These are phyloP conservation scores for Aspergillus proliferans DNA, from an alignment of 2,329 filamentous ascomycete species.

Conservation along the genomic window DNA sequence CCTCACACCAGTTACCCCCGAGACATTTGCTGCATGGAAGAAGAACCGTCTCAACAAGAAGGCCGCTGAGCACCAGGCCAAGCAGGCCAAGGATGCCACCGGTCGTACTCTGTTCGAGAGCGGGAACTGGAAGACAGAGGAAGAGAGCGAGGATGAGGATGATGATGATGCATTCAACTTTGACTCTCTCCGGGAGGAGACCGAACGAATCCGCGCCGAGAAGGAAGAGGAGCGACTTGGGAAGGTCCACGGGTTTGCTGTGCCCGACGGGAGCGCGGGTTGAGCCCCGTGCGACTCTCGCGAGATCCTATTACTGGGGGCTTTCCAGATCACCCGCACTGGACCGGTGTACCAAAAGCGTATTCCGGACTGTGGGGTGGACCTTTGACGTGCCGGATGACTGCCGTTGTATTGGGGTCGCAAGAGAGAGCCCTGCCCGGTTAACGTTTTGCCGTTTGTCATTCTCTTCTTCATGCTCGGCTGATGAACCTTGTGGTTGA, in stretches of 20 bases:
- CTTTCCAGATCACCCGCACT: slow-evolving; percentile 18
- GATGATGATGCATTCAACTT: slow-evolving; percentile 68
- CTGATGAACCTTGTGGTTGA: slow-evolving; percentile 4
- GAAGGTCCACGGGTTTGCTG: slow-evolving; percentile 23
- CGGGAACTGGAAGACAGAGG: slow-evolving; percentile 74
- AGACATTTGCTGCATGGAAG: slow-evolving; percentile 96
- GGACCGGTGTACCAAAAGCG: slow-evolving; percentile 13
- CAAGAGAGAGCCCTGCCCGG: slow-evolving; percentile 19
- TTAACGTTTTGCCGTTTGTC: slow-evolving; percentile 13
- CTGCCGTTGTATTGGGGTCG: slow-evolving; percentile 15
- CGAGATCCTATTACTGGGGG: slow-evolving; percentile 22
- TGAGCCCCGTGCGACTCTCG: slow-evolving; percentile 17
- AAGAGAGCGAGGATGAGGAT: slow-evolving; percentile 56
- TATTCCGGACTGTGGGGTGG: slow-evolving; percentile 16
- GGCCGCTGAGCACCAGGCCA: slow-evolving; percentile 83
- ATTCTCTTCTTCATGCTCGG: slow-evolving; percentile 8
- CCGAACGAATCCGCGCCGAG: slow-evolving; percentile 64
- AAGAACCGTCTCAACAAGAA: slow-evolving; percentile 91
- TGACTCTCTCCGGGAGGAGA: slow-evolving; percentile 75
- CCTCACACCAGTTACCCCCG: slow-evolving; percentile 86
- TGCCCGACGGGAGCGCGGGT: slow-evolving; percentile 19
- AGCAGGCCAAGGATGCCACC: slow-evolving; percentile 89
- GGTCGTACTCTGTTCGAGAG: slow-evolving; percentile 94
- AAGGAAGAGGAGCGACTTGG: slow-evolving; percentile 69
- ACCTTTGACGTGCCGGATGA: slow-evolving; percentile 10